Evolutionary conservation across 2,329 filamentous ascomycete species (phyloP), one percentile per base, ranked within the genome.

Genomic region (Ciborinia camelliae): DNA sequence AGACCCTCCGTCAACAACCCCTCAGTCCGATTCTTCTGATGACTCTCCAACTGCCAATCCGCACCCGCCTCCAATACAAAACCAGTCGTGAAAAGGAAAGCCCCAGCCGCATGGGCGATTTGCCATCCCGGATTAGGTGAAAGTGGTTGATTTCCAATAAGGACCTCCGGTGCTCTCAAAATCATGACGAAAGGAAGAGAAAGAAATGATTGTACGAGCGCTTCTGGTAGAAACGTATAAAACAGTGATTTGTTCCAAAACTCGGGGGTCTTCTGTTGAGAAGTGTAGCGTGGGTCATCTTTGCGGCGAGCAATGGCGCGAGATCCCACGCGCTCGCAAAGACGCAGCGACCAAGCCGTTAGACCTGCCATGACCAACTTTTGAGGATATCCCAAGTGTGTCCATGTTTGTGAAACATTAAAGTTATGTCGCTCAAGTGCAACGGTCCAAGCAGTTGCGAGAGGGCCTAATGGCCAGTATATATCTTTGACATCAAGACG

Each of bases 61-160:
- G 64, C 66, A n/a, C 65, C 50, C 14, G 52, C 66, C n/a, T 67
- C 66, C 55, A 67, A 62, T 8, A 30, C 64, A 57, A 64, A 62
- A 0, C 66, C 66, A 37, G 64, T 20, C 15, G 60, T 50, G 35
- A 67, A 67, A 12, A 67, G 20, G n/a, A 59, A 62, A 5, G 64
- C 55, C 18, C 48, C 66, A 62, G 60, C 54, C 35, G 60, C 47
- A 51, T 59, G 35, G 14, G 64, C 62, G 14, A 64, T n/a, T 26
- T 63, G 45, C 52, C 43, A 63, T 9, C 59, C 66, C 15, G 64
- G 54, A 37, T 66, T 60, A 15, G 53, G 30, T 9, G 58, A 28
- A 32, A 58, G 35, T 5, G 60, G 55, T n/a, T 58, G 55, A 5
- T 39, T 57, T 3, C 53, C 35, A 51, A 63, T 39, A 23, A 57